Percentiles rank a stretch among this genome's conserved stretches.
Conservation (phyloP, 768 basidiomycete genomes). For the Neoboletus magnificus region DNA sequence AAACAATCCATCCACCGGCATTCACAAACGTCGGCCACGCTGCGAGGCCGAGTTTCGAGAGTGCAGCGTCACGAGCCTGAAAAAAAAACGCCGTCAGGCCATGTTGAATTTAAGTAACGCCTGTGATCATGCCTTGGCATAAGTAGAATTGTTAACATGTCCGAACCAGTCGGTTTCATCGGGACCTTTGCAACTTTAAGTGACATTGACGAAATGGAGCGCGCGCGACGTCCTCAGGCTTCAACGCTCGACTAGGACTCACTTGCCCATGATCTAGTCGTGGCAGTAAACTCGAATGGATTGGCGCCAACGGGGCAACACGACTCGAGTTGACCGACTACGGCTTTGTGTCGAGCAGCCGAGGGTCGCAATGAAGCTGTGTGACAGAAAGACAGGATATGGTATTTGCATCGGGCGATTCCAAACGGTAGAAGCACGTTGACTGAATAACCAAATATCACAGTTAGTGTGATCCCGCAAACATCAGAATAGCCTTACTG, state of each 20-base stretch:
- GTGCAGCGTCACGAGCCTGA: slow-evolving; percentile 15
- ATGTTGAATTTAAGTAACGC: background rate
- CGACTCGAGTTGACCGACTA: background rate
- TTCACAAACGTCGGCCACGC: slow-evolving; percentile 14
- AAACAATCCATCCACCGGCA: slow-evolving; percentile 4
- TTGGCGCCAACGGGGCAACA: background rate
- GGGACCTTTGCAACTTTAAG: slow-evolving; percentile 9
- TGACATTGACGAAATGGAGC: background rate
- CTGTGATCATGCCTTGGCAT: slow-evolving; percentile 5
- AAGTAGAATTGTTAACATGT: slow-evolving; percentile 10
- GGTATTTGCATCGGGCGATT: background rate
- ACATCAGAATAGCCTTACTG: background rate
- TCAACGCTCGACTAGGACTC: background rate
- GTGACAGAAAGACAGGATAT: background rate
- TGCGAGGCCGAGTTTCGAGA: slow-evolving; percentile 4
- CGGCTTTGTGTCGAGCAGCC: background rate
- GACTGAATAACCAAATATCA: background rate
- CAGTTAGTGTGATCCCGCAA: background rate
- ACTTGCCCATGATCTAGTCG: background rate
- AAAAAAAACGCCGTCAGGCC: background rate
- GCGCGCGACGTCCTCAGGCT: background rate
- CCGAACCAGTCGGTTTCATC: slow-evolving; percentile 19
- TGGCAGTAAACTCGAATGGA: background rate
- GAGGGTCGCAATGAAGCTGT: background rate
- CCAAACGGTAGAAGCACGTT: background rate